These are phyloP conservation scores for Blumeria hordei DNA, from an alignment of 2,329 filamentous ascomycete genomes.

Conservation along the genomic window DNA sequence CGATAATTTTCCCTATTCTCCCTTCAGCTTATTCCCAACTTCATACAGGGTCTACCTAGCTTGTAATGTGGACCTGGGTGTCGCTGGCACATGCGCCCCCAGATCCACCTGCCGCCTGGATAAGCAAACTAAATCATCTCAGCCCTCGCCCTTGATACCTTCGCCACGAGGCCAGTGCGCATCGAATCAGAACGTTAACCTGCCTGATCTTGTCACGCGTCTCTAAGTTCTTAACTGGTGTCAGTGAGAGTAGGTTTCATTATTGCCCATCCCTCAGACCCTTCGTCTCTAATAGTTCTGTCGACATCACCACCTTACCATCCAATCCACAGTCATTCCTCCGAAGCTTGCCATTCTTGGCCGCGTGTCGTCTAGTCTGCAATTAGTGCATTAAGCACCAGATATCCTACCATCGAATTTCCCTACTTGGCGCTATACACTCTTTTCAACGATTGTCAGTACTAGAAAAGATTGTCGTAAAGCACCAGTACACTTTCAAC, in stretches of 20 bases:
- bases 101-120: no score
- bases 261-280: neutral
- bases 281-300: neutral
- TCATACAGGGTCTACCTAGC: no score
- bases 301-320: neutral
- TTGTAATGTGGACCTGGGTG: no score
- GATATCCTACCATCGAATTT: no score
- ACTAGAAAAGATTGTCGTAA: no score
- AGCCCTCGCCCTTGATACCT: neutral
- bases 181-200: neutral
- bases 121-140: no score
- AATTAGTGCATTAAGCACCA: no score
- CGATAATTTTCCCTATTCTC: no score
- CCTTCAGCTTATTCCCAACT: no score
- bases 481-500: neutral
- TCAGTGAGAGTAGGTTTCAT: neutral
- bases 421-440: no score
- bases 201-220: neutral
- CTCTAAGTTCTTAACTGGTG: neutral
- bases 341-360: neutral
- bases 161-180: neutral
- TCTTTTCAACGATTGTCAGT: no score
- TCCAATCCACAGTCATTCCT: neutral
- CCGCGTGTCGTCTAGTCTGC: neutral
- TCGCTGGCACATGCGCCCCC: no score